phyloP scores from a whole-genome alignment of 768 basidiomycete species.

The Boletellus ananiceps region DNA sequence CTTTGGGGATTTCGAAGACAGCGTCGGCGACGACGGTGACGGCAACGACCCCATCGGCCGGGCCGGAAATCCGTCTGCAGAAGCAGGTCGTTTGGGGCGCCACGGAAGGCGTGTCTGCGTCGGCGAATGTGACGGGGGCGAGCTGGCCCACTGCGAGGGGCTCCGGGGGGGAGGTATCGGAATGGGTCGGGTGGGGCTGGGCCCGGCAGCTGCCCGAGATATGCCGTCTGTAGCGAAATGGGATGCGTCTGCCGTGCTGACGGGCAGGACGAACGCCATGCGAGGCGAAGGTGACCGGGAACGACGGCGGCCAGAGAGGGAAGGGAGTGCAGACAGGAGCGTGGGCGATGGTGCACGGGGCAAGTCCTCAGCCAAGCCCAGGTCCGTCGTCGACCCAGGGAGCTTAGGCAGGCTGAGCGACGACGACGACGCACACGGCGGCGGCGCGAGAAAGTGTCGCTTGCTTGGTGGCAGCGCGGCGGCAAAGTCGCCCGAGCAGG shows the following conservation, averaged over 20 bases:
- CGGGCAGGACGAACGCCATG: too few relatives aligned
- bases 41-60: not conserved
- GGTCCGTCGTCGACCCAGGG: slow-evolving; percentile 9
- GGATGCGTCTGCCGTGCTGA: too few relatives aligned
- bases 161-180: not conserved
- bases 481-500: slow-evolving; percentile 15
- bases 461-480: not conserved
- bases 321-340: slow-evolving; percentile 18
- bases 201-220: not conserved
- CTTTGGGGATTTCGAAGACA: slow-evolving; percentile 4
- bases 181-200: not conserved
- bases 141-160: not conserved
- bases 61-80: not conserved
- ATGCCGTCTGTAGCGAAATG: too few relatives aligned
- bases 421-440: slow-evolving; percentile 21
- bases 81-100: slow-evolving; percentile 8
- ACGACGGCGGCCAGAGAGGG: slow-evolving; percentile 21
- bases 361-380: slow-evolving; percentile 2
- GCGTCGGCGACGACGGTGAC: not conserved
- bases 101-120: slow-evolving; percentile 2
- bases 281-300: slow-evolving; percentile 5
- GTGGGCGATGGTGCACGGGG: slow-evolving; percentile 21
- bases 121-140: slow-evolving; percentile 2
- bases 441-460: slow-evolving; percentile 19
- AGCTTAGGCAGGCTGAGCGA: slow-evolving; percentile 22